These are phyloP conservation scores for Ganoderma lingzhi DNA, from an alignment of 1,284 basidiomycete genomes.

Conservation along the genomic window DNA sequence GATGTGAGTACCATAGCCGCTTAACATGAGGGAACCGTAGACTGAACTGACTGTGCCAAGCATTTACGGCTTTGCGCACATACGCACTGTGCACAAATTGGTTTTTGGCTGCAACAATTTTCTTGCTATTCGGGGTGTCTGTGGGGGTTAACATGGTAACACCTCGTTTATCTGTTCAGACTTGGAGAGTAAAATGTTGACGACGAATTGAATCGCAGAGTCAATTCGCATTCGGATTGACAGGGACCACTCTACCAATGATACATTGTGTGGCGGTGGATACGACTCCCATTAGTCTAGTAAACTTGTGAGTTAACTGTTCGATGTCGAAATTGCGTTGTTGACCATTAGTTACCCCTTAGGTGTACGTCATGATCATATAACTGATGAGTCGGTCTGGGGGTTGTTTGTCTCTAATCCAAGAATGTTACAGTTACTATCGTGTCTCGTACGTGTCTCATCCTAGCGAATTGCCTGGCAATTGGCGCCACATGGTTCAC, in stretches of 20 bases:
- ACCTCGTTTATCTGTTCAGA: not conserved
- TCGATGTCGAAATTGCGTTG: not conserved
- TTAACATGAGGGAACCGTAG: too few species aligned
- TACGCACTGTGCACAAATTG: not conserved
- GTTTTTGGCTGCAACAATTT: not conserved
- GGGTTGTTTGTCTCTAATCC: not conserved
- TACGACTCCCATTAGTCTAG: not conserved
- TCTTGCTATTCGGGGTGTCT: not conserved
- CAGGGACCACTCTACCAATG: not conserved
- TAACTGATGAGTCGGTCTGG: too few species aligned
- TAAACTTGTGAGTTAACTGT: not conserved
- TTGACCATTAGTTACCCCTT: not conserved
- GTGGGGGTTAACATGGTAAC: not conserved
- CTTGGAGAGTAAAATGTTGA: not conserved
- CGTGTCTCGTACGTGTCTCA: not conserved
- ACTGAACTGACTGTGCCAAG: not conserved
- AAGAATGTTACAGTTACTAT: not conserved
- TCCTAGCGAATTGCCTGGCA: not conserved
- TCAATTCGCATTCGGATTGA: not conserved
- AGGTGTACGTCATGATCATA: not conserved
- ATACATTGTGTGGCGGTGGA: not conserved
- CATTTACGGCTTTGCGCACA: not conserved
- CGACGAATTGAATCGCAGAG: not conserved
- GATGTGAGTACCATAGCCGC: not conserved
- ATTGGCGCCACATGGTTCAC: not conserved